A percentile compares a stretch with the other conserved stretches of the same genome.
Evolutionary conservation across 2,329 filamentous ascomycete genomes (phyloP).

Genomic region (Fusarium sp.): DNA sequence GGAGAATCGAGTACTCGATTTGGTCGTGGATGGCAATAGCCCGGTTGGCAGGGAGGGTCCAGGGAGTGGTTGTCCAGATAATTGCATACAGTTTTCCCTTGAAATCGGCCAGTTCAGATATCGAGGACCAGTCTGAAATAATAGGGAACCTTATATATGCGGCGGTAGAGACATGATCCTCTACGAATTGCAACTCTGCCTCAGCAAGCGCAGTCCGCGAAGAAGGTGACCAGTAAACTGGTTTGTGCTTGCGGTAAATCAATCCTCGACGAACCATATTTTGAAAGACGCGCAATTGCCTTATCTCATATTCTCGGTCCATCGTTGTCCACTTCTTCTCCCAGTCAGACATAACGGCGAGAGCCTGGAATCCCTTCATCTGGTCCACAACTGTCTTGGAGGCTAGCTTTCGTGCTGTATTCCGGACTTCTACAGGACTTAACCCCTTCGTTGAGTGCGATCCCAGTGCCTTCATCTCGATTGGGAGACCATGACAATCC

Average conservation of each 20-base stretch:
- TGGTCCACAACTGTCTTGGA: conserved; percentile 74
- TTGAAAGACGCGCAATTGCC: conserved; percentile 79
- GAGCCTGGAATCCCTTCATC: conserved; percentile 76
- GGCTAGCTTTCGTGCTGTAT: conserved; percentile 72
- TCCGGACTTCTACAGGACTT: conserved; percentile 67
- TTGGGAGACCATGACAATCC: conserved; percentile 97
- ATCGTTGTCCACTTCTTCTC: conserved; percentile 80
- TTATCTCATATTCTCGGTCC: conserved; percentile 77
- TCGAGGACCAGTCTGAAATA: conserved; percentile 48
- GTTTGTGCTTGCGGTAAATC: conserved; percentile 81
- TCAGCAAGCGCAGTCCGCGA: conserved; percentile 83
- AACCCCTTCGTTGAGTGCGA: conserved; percentile 54
- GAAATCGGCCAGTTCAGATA: conserved; percentile 51
- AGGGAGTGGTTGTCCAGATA: conserved; percentile 99
- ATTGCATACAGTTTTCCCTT: conserved; percentile 73
- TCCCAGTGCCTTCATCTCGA: conserved; percentile 93
- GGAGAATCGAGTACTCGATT: conserved; percentile 76
- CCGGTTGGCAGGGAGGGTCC: conserved; percentile 93
- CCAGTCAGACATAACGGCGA: conserved; percentile 86
- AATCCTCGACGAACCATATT: conserved; percentile 77
- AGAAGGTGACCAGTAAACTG: conserved; percentile 87
- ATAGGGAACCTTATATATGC: conserved; percentile 87
- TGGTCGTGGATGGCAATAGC: conserved; percentile 84
- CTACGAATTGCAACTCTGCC: conserved; percentile 85
- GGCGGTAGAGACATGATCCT: conserved; percentile 74